phyloP scores from a whole-genome alignment of 495 filamentous ascomycete species.

The Neurospora terricola region DNA sequence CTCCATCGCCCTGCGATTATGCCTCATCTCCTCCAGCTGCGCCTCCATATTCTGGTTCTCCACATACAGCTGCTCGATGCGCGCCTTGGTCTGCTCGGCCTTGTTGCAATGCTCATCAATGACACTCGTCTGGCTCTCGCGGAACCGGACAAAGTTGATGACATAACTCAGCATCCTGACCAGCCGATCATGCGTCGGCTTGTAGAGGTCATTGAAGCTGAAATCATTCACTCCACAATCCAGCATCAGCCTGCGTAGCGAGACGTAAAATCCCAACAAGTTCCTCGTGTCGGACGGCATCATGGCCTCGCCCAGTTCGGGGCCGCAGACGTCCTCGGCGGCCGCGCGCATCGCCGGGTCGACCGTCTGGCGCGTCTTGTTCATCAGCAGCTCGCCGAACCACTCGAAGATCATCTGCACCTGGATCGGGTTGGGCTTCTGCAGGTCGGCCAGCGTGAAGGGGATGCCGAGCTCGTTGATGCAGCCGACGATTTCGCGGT shows the following conservation, averaged over 20 bases:
- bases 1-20: conserved; percentile 66
- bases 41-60: conserved; percentile 82
- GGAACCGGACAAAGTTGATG: conserved; percentile 96
- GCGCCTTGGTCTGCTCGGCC: conserved; percentile 69
- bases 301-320: conserved; percentile 61
- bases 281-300: conserved; percentile 80
- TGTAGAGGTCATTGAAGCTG: conserved; percentile 78
- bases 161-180: conserved; percentile 90
- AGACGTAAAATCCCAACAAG: conserved; percentile 85
- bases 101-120: conserved; percentile 92
- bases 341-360: conserved; percentile 92
- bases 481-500: conserved; percentile 89
- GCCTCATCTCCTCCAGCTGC: conserved; percentile 70
- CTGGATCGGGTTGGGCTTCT: conserved; percentile 86
- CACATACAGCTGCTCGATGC: conserved; percentile 73
- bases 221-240: conserved; percentile 93
- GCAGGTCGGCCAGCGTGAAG: conserved; percentile 78
- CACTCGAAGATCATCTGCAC: conserved; percentile 96
- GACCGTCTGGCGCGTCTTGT: conserved; percentile 78
- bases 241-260: conserved; percentile 60
- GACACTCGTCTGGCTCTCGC: conserved; percentile 73
- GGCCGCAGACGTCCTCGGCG: conserved; percentile 71
- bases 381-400: conserved; percentile 90
- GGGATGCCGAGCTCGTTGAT: conserved; percentile 91
- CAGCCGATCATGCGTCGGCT: conserved; percentile 77